Percentiles rank a stretch among this genome's conserved stretches.
phyloP scores from a whole-genome alignment of 2,329 filamentous ascomycete genomes.

The Talaromyces verruculosus region DNA sequence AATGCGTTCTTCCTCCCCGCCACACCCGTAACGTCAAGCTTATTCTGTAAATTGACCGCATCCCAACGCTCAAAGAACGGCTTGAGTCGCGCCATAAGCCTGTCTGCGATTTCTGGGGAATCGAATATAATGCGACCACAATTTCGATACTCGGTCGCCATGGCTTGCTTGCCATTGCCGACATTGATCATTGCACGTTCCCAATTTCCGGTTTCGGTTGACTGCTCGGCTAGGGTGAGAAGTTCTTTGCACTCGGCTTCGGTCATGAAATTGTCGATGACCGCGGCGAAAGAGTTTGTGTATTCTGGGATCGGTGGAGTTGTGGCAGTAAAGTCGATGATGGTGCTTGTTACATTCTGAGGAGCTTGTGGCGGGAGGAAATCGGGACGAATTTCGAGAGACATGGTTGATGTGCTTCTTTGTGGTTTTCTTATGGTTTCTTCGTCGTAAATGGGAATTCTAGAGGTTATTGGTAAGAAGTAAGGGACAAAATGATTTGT shows the following conservation, averaged over 20 bases:
- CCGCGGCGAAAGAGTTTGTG: constrained; percentile 56
- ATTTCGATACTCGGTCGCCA: constrained; percentile 61
- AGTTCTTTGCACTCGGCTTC: constrained; percentile 63
- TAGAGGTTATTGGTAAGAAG: neutral
- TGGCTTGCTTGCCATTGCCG: constrained; percentile 60
- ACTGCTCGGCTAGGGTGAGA: constrained; percentile 52
- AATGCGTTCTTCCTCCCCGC: constrained; percentile 43
- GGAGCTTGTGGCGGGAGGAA: constrained; percentile 41
- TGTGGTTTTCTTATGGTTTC: neutral
- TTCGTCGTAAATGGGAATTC: neutral
- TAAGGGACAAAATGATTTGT: neutral
- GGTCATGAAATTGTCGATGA: constrained; percentile 64
- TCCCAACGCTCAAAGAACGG: constrained; percentile 51
- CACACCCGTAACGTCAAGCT: constrained; percentile 47
- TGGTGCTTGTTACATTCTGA: constrained; percentile 46
- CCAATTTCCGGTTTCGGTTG: constrained; percentile 52
- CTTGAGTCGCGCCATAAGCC: constrained; percentile 60
- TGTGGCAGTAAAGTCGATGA: constrained; percentile 57
- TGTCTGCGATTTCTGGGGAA: constrained; percentile 58
- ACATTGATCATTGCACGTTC: constrained; percentile 67
- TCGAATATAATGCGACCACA: constrained; percentile 80
- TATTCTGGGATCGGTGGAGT: constrained; percentile 52
- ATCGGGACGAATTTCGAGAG: neutral
- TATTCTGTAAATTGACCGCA: constrained; percentile 40
- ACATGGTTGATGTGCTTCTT: neutral